Evolutionary conservation across 2,329 filamentous ascomycete species (phyloP), one percentile per base, ranked within the genome.

Genomic region (Colletotrichum coccodes): DNA sequence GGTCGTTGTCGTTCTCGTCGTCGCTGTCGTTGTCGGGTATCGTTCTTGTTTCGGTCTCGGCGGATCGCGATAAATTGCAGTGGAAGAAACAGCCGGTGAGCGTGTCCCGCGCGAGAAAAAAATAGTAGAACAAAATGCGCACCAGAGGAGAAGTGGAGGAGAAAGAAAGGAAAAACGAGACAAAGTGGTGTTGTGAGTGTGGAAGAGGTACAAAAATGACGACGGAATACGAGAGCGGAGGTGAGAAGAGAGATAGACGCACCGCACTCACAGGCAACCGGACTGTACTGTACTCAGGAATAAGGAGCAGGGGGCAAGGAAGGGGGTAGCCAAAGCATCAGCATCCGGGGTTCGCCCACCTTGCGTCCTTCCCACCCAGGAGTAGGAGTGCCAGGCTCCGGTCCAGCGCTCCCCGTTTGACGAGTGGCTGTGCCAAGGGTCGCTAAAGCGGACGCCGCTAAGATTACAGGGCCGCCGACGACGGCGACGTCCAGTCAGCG

Each of bases 381-480:
- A 34, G 30, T 11, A 9, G 21, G 18, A 18, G 47, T 30, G 11
- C 12, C 6, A 4, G 23, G 6, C 6, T 12, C 44, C 16, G n/a
- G n/a, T n/a, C n/a, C n/a, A n/a, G n/a, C 30, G 11, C 11, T 6
- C 28, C 30, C 30, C 47, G 56, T 61, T 60, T 61, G 47, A 23
- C 63, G 38, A 62, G 63, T 62, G 50, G 64, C 58, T 62, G 49
- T 62, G 64, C 64, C 64, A 62, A 66, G 64, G 49, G 58, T 62
- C 58, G 64, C 52, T 53, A 53, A 58, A 49, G 53, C 44, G 32
- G 65, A 42, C 61, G 53, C 65, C 49, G 40, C 60, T 68, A 59
- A 68, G 54, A 68, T 68, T 65, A 42, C 53, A 64, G 60, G 64
- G 64, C 60, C 64, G 53, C 64, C 49, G 36, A 53, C 60, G 60